A percentile compares a stretch with the other conserved stretches of the same genome.
Evolutionary conservation across 1,139 yeast species (phyloP).

Genomic region (Geotrichum histeridarum): DNA sequence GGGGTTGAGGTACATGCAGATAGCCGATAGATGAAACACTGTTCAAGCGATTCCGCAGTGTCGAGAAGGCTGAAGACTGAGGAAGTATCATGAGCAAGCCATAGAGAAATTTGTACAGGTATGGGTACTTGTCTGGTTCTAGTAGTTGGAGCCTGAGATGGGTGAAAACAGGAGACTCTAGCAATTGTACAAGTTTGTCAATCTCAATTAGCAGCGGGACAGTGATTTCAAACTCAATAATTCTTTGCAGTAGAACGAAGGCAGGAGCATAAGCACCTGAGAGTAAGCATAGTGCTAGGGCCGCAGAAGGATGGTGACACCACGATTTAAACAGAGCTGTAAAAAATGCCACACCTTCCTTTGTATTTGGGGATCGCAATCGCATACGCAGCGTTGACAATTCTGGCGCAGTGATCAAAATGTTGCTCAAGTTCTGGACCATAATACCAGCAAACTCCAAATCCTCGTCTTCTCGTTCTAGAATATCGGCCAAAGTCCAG

Average conservation of each 20-base stretch:
- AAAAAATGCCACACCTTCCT: conserved; percentile 68
- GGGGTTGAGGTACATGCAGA: conserved; percentile 31
- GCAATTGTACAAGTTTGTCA: conserved; percentile 71
- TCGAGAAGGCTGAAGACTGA: conserved; percentile 86
- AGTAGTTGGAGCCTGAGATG: conserved; percentile 78
- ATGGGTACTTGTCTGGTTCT: conserved; percentile 81
- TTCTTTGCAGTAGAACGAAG: conserved; percentile 65
- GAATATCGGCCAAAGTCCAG: conserved; percentile 70
- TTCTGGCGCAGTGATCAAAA: conserved; percentile 84
- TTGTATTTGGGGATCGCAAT: conserved; percentile 50
- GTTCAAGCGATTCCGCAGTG: conserved; percentile 69
- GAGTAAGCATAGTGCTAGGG: conserved; percentile 74
- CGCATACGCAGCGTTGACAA: conserved; percentile 63
- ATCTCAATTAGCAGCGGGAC: conserved; percentile 69
- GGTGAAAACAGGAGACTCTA: conserved; percentile 87
- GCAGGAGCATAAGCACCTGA: conserved; percentile 91
- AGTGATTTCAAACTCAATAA: conserved; percentile 70
- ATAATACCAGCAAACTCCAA: conserved; percentile 71
- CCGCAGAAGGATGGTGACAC: conserved; percentile 90
- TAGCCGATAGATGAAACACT: conserved; percentile 46
- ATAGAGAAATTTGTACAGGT: conserved; percentile 77
- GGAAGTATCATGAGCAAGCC: conserved; percentile 93
- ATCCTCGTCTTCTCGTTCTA: conserved; percentile 56
- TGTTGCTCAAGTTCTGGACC: conserved; percentile 83
- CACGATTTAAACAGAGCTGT: conserved; percentile 78